These are phyloP conservation scores for Chaetomidium leptoderma DNA, from an alignment of 495 filamentous ascomycete genomes.

Conservation along the genomic window DNA sequence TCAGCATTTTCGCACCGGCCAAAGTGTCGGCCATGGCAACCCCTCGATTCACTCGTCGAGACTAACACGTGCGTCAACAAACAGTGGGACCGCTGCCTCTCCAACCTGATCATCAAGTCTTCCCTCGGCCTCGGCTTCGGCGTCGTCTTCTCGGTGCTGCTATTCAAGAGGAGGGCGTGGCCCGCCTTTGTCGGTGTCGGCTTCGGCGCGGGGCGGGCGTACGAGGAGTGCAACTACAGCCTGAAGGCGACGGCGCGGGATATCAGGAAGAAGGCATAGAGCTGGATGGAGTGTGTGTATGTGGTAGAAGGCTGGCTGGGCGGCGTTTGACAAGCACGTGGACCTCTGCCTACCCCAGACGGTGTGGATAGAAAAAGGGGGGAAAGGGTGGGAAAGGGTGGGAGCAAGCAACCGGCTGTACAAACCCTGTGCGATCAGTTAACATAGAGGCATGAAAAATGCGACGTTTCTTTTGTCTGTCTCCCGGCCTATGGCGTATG, in stretches of 20 bases:
- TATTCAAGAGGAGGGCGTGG: constrained; percentile 97
- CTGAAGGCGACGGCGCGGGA: constrained; percentile 53
- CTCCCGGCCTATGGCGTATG: not conserved
- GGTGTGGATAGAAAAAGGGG: constrained; percentile 4
- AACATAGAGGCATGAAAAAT: constrained; percentile 28
- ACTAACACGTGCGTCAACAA: constrained; percentile 9
- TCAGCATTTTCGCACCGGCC: constrained; percentile 38
- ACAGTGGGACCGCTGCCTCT: constrained; percentile 97
- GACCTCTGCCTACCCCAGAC: not conserved
- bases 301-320: not conserved
- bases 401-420: constrained; percentile 17
- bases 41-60: not conserved
- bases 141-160: constrained; percentile 93
- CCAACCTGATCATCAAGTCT: constrained; percentile 91
- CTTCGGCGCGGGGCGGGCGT: constrained; percentile 92
- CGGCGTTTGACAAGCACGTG: not conserved
- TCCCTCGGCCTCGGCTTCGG: constrained; percentile 91
- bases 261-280: constrained; percentile 43
- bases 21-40: not conserved
- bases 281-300: not conserved
- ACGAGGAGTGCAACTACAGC: constrained; percentile 80
- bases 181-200: constrained; percentile 87
- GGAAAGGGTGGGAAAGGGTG: no score
- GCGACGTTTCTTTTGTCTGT: constrained; percentile 16
- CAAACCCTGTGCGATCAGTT: constrained; percentile 23